A percentile compares a stretch with the other conserved stretches of the same genome.
phyloP scores from a whole-genome alignment of 257 asterid genomes.

The Solanum okadae region DNA sequence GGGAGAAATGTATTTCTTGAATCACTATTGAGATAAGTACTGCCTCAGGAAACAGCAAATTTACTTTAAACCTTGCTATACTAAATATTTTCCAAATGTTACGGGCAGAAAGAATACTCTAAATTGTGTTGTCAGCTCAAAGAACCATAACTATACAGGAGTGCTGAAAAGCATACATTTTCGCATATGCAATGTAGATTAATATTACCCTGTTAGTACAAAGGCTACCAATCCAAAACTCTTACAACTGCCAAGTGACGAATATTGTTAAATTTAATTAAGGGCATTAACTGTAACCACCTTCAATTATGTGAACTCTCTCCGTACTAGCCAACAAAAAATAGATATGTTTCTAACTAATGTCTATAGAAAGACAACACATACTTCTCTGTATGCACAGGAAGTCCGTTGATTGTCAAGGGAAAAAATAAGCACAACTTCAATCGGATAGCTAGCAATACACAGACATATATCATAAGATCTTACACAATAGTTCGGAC shows the following conservation, averaged over 20 bases:
- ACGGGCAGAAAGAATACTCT: background rate
- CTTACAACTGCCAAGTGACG: background rate
- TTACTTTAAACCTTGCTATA: background rate
- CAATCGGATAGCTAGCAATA: background rate
- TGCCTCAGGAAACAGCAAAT: background rate
- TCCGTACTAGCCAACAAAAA: background rate
- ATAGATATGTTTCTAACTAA: background rate
- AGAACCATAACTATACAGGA: background rate
- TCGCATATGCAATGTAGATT: background rate
- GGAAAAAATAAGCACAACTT: background rate
- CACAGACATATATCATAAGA: background rate
- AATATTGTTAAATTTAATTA: background rate
- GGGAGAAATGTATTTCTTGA: background rate
- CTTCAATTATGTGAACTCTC: background rate
- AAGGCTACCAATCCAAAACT: background rate
- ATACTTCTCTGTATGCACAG: background rate
- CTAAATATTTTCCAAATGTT: background rate
- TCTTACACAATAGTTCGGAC: background rate
- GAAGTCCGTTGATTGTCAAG: background rate
- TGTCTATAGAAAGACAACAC: background rate
- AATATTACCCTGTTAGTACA: background rate
- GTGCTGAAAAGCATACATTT: background rate
- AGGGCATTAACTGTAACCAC: background rate
- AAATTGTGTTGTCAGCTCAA: background rate
- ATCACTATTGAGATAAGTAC: background rate